Evolutionary conservation across 805 yeast species (phyloP).

Genomic region (Monosporozyma aerobia): DNA sequence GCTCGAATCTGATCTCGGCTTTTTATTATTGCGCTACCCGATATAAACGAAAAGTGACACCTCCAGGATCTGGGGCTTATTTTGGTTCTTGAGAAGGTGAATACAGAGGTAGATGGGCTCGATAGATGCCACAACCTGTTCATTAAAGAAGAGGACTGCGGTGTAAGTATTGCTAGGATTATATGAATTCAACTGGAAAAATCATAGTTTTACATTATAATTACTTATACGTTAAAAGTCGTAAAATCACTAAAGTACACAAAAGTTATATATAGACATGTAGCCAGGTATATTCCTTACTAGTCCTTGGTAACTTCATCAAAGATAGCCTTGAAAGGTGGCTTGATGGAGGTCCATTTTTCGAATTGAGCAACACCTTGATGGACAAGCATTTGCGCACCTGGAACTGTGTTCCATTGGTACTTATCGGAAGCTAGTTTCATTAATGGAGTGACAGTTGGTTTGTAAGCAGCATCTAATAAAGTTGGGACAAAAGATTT

Average conservation of each 20-base stretch:
- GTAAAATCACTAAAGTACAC: background rate
- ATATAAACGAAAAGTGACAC: background rate
- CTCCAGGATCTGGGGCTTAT: background rate
- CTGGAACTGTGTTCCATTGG: conserved; percentile 80
- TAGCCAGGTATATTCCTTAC: background rate
- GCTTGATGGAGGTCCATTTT: conserved; percentile 58
- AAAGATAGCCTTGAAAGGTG: conserved; percentile 55
- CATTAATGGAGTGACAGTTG: conserved; percentile 81
- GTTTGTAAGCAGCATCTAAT: conserved; percentile 93
- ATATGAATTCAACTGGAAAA: no score
- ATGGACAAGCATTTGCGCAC: conserved; percentile 83
- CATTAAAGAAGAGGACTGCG: no score
- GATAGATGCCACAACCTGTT: no score
- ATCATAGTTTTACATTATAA: background rate
- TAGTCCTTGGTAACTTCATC: conserved; percentile 43
- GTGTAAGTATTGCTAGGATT: no score
- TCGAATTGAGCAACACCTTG: conserved; percentile 88
- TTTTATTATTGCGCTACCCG: background rate
- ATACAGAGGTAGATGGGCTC: background rate
- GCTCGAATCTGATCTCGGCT: background rate
- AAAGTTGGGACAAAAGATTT: conserved; percentile 44
- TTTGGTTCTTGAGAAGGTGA: background rate
- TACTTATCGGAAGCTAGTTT: conserved; percentile 50
- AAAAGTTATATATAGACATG: background rate
- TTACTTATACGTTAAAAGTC: background rate